These are phyloP conservation scores for Fusarium ambrosium DNA, from an alignment of 2,329 filamentous ascomycete genomes.

Conservation along the genomic window DNA sequence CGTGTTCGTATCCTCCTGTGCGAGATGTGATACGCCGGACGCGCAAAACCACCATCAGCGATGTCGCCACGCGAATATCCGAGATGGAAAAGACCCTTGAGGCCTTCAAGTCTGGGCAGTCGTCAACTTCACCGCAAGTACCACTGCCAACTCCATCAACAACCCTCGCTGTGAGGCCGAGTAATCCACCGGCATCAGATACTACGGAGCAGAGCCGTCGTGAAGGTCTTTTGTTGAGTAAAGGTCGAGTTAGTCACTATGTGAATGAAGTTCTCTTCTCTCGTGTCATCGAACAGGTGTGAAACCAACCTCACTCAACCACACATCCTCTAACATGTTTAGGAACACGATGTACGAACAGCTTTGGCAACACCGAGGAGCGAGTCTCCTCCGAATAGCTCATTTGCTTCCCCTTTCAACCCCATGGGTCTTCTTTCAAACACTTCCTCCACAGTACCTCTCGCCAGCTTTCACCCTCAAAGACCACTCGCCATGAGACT, in stretches of 20 bases:
- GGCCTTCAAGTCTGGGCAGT: conserved; percentile 4
- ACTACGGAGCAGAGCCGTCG: background rate
- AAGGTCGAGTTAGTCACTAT: conserved; percentile 52
- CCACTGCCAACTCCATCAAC: background rate
- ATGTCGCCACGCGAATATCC: conserved; percentile 54
- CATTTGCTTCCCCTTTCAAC: conserved; percentile 46
- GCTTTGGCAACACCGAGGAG: conserved; percentile 39
- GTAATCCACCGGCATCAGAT: background rate
- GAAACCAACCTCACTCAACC: background rate
- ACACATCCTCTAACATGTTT: background rate
- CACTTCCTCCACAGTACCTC: conserved; percentile 29
- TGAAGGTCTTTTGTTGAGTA: conserved; percentile 48
- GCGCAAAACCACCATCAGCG: conserved; percentile 49
- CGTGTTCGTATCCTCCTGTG: conserved; percentile 49
- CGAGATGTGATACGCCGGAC: conserved; percentile 44
- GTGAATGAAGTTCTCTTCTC: conserved; percentile 56
- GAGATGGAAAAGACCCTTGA: conserved; percentile 50
- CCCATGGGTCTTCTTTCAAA: conserved; percentile 52
- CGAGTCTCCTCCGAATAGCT: background rate
- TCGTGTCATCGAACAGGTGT: conserved; percentile 52
- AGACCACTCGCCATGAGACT: conserved; percentile 47
- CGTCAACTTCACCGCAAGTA: conserved; percentile 10
- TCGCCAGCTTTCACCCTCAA: conserved; percentile 43
- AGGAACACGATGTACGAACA: conserved; percentile 45
- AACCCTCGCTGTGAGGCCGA: background rate